These are phyloP conservation scores for Antitrichia curtipendula DNA, from an alignment of 225 moss, liverwort and hornwort genomes.

Conservation along the genomic window DNA sequence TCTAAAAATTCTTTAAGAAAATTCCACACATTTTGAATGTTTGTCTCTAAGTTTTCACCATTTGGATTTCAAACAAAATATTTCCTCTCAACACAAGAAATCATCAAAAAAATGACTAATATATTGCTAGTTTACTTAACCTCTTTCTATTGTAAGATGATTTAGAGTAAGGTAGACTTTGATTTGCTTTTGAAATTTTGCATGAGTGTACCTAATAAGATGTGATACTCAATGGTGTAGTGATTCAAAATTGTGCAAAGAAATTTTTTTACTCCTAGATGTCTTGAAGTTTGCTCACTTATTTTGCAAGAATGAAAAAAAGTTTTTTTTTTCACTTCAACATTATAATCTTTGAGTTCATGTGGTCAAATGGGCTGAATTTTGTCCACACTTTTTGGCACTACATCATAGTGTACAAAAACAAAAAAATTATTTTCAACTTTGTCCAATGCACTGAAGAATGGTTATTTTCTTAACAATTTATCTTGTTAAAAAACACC, in stretches of 20 bases:
- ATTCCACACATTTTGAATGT: not conserved
- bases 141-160: not conserved
- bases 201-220: not conserved
- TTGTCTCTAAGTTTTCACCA: not conserved
- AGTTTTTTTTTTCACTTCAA: not conserved
- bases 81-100: not conserved
- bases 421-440: not conserved
- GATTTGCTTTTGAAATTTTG: not conserved
- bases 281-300: not conserved
- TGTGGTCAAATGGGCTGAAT: accelerated
- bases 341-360: not conserved
- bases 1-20: not conserved
- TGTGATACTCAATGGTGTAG: not conserved
- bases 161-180: not conserved
- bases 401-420: not conserved
- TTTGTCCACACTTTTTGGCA: not conserved
- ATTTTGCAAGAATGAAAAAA: not conserved
- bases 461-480: not conserved
- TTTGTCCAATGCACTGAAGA: not conserved
- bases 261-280: not conserved
- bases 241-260: not conserved
- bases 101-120: not conserved
- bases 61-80: not conserved
- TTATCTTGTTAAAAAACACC: not conserved
- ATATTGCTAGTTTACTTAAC: not conserved